Evolutionary conservation across 2,329 filamentous ascomycete species (phyloP).

Genomic region (Epichloe hybrida): DNA sequence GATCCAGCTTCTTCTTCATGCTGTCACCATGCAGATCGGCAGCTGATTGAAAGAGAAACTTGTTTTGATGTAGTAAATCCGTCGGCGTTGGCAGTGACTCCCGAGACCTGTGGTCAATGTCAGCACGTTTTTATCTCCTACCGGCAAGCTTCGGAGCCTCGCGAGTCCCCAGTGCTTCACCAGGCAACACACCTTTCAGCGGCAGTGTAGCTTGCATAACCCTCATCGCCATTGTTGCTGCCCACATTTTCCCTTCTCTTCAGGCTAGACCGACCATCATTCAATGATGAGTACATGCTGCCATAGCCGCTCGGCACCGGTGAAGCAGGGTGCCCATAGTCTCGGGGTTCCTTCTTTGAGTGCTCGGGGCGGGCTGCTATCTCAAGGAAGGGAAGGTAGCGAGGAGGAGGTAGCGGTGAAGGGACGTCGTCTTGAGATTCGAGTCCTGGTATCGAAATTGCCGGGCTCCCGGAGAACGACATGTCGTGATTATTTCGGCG

Average conservation of each 20-base stretch:
- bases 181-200: conserved; percentile 22
- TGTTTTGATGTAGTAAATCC: conserved; percentile 35
- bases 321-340: conserved; percentile 14
- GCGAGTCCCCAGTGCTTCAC: not conserved
- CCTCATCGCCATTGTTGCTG: conserved; percentile 25
- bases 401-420: conserved; percentile 34
- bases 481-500: conserved; percentile 19
- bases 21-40: conserved; percentile 34
- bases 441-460: conserved; percentile 30
- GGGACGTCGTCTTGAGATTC: conserved; percentile 21
- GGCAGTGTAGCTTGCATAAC: conserved; percentile 29
- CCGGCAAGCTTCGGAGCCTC: not conserved
- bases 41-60: conserved; percentile 32
- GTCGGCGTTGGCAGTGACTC: conserved; percentile 22
- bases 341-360: conserved; percentile 16
- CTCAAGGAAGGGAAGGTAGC: conserved; percentile 22
- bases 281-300: conserved; percentile 23
- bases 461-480: conserved; percentile 20
- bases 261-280: conserved; percentile 21
- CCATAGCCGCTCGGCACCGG: conserved; percentile 26
- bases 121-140: not conserved
- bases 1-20: conserved; percentile 43
- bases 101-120: conserved; percentile 21
- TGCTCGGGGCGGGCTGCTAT: conserved; percentile 18
- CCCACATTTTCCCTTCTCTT: conserved; percentile 18